Evolutionary conservation across 768 basidiomycete species (phyloP), one percentile per base, ranked within the genome.

Genomic region (Trametes maxima): DNA sequence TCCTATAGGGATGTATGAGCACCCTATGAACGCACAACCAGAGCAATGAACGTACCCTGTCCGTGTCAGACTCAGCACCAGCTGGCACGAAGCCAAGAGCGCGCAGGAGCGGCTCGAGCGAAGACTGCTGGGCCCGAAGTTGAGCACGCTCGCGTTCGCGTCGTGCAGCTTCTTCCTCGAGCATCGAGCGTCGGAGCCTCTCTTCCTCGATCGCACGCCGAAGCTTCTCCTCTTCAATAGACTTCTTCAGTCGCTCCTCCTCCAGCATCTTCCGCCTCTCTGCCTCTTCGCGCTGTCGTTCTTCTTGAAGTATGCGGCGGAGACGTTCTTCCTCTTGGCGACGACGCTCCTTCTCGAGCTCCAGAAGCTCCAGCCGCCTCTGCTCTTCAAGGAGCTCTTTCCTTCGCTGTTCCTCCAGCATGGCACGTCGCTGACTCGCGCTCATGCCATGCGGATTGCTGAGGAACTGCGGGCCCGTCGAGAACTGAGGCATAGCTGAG

Each of bases 331-430:
- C 66, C 35, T 67, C 64, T 21, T 63, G 60, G 36, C 60, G 52
- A n/a, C 68, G 64, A 19, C 65, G 49, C 56, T 59, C 58, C 46
- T 59, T 46, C 52, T 60, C 63, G 21, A 57, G 45, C 54, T 66
- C 65, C 11, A 60, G 52, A n/a, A 56, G 47, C 49, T 61, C 57
- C 43, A 55, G 46, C 40, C 57, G 59, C 39, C 61, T 58, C 48
- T 61, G 59, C 40, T 67, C 66, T 51, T 67, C 70, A 36, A 68
- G 54, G 62, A 64, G 28, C 51, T 64, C 57, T 61, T 63, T 61
- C 56, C 62, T 62, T 42, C 61, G 58, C 55, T 67, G 66, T 54
- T 70, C 69, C 59, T 68, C 59, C 60, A 68, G 33, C 24, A 65
- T 14, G 54, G 60, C 53, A 33, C 67, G 50, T 46, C 63, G 57